Conservation (phyloP, 306 rosid genomes). For the Pyrus betulifolia region DNA sequence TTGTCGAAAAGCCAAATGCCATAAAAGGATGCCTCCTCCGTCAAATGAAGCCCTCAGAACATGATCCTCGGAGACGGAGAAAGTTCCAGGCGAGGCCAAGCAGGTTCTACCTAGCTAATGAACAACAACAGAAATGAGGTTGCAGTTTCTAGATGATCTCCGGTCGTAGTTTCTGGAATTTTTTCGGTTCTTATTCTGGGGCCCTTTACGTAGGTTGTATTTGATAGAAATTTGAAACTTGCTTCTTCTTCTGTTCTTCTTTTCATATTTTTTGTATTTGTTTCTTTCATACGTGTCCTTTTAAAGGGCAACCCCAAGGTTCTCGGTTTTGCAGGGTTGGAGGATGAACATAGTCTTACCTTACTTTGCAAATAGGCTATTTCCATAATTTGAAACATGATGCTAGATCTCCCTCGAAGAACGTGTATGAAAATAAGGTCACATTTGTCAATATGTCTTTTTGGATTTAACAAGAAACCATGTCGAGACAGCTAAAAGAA, state of each 20-base stretch:
- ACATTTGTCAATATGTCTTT: no score
- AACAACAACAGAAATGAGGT: constrained; percentile 12
- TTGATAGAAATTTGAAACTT: background rate
- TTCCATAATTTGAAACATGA: no score
- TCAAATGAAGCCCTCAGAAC: constrained; percentile 40
- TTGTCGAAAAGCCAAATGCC: constrained; percentile 9
- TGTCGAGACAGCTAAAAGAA: no score
- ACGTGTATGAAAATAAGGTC: no score
- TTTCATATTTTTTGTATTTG: background rate
- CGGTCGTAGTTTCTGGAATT: background rate
- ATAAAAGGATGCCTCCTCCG: constrained; percentile 34
- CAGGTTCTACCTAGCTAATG: constrained; percentile 32
- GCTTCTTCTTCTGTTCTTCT: background rate
- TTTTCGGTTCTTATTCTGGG: background rate
- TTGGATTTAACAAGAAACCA: no score
- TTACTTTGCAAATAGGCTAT: no score
- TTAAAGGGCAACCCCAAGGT: no score
- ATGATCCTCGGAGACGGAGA: constrained; percentile 40
- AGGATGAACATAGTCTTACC: no score
- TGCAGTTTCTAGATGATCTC: constrained; percentile 25
- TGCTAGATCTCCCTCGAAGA: no score
- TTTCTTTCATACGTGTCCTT: background rate
- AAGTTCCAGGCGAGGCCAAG: constrained; percentile 43
- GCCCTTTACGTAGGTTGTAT: background rate
- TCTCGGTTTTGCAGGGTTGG: no score